Percentiles rank a stretch among this genome's conserved stretches.
Evolutionary conservation across 495 filamentous ascomycete species (phyloP).

Genomic region (Tuber indicum): DNA sequence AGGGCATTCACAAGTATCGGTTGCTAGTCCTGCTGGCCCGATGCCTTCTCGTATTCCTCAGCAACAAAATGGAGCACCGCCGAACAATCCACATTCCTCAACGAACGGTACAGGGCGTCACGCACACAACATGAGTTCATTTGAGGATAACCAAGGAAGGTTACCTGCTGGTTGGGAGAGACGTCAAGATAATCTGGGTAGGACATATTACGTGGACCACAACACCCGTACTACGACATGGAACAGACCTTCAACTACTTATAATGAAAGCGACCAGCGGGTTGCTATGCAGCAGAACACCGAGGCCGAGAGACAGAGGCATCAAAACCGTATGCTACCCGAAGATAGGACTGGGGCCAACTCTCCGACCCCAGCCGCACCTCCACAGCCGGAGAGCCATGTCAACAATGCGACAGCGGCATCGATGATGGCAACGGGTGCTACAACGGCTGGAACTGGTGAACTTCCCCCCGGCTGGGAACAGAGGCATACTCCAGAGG

Average conservation of each 20-base stretch:
- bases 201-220: constrained; percentile 99
- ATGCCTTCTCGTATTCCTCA: constrained; percentile 24
- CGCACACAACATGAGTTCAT: constrained; percentile 68
- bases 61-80: constrained; percentile 28
- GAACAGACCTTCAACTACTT: constrained; percentile 76
- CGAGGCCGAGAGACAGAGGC: constrained; percentile 80
- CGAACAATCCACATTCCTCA: constrained; percentile 27
- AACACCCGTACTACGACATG: constrained; percentile 96
- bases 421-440: constrained; percentile 89
- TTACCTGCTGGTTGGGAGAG: constrained; percentile 93
- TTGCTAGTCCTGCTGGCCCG: constrained; percentile 29
- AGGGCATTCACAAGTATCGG: constrained; percentile 37
- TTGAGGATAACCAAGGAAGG: constrained; percentile 89
- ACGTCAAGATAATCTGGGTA: constrained; percentile 87
- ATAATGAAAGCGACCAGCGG: constrained; percentile 70
- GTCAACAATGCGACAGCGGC: constrained; percentile 55
- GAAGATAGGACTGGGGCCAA: constrained; percentile 92
- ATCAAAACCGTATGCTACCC: constrained; percentile 91
- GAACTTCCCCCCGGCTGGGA: constrained; percentile 96
- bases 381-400: constrained; percentile 52
- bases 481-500: constrained; percentile 89
- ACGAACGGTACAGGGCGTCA: constrained; percentile 45
- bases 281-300: constrained; percentile 79
- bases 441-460: constrained; percentile 87
- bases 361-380: constrained; percentile 71